phyloP scores from a whole-genome alignment of 495 filamentous ascomycete species.

The Trichoderma reesei region DNA sequence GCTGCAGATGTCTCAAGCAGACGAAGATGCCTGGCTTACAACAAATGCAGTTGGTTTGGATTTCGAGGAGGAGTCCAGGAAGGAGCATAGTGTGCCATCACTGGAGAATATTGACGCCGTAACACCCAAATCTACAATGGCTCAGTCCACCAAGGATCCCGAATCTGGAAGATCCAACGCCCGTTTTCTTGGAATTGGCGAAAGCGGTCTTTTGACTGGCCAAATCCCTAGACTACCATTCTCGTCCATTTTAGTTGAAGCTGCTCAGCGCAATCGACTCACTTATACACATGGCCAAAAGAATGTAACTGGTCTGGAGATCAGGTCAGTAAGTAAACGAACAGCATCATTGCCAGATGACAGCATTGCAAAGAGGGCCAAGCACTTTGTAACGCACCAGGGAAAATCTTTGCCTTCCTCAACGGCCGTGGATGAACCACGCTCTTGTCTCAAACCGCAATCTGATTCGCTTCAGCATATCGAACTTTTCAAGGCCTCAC shows the following conservation, averaged over 20 bases:
- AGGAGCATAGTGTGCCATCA: neutral
- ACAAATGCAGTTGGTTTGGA: neutral
- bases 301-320: too few species aligned
- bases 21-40: neutral
- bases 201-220: slow-evolving; percentile 18
- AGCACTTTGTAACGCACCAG: neutral
- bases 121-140: neutral
- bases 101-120: neutral
- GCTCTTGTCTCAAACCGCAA: neutral
- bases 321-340: neutral
- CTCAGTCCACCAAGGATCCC: neutral
- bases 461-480: neutral
- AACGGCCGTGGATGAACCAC: neutral
- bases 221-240: slow-evolving; percentile 11
- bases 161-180: neutral
- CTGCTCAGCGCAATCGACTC: neutral
- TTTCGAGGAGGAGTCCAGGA: neutral
- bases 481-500: neutral
- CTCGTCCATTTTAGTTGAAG: neutral
- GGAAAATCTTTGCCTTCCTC: neutral
- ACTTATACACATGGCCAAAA: neutral
- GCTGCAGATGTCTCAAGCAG: slow-evolving; percentile 24
- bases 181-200: slow-evolving; percentile 16
- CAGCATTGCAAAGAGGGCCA: neutral
- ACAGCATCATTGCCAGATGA: neutral